phyloP scores from a whole-genome alignment of 2,329 filamentous ascomycete genomes.

The Alternaria metachromatica region DNA sequence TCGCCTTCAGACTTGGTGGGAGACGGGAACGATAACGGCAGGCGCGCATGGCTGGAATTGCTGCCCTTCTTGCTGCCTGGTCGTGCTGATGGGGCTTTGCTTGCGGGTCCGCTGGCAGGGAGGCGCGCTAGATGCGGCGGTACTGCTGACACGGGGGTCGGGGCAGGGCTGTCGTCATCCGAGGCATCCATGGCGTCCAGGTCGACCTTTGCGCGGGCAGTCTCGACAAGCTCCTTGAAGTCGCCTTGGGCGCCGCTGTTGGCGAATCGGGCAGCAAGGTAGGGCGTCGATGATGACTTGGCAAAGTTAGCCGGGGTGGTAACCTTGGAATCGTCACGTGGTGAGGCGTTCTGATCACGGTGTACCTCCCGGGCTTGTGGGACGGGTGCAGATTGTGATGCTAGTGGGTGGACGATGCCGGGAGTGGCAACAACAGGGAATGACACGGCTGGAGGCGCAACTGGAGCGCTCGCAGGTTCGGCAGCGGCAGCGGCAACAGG shows the following conservation, averaged over 20 bases:
- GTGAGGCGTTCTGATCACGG: slow-evolving; percentile 32
- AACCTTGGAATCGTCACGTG: slow-evolving; percentile 24
- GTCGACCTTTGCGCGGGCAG: slow-evolving; percentile 46
- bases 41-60: slow-evolving; percentile 34
- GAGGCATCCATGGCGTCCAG: slow-evolving; percentile 43
- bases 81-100: slow-evolving; percentile 38
- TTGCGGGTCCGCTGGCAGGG: slow-evolving; percentile 36
- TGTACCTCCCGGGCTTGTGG: slow-evolving; percentile 41
- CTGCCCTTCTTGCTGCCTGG: slow-evolving; percentile 45
- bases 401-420: slow-evolving; percentile 46
- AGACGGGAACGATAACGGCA: slow-evolving; percentile 41
- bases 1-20: slow-evolving; percentile 34
- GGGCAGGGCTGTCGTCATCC: slow-evolving; percentile 44
- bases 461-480: slow-evolving; percentile 37
- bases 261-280: slow-evolving; percentile 49
- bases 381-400: slow-evolving; percentile 33
- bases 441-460: slow-evolving; percentile 37
- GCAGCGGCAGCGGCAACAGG: slow-evolving; percentile 43
- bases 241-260: slow-evolving; percentile 53
- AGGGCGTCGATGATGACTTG: slow-evolving; percentile 50
- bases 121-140: slow-evolving; percentile 43
- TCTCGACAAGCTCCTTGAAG: slow-evolving; percentile 46
- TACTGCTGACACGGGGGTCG: slow-evolving; percentile 36
- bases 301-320: slow-evolving; percentile 37
- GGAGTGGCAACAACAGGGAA: slow-evolving; percentile 38